Conservation (phyloP, 1,139 yeast genomes). For the Candida gigantensis region DNA sequence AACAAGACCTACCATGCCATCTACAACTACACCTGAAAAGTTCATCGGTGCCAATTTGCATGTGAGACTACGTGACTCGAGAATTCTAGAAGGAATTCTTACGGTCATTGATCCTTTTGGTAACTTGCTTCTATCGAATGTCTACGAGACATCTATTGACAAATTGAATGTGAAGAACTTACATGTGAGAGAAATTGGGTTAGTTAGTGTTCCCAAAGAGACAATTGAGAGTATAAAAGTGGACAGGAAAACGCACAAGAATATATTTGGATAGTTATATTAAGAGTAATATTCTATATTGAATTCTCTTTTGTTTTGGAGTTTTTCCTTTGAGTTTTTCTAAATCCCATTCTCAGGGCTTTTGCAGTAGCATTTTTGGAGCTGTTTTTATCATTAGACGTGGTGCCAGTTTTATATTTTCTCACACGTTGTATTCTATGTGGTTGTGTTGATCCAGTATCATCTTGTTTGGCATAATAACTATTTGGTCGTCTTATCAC, state of each 20-base stretch:
- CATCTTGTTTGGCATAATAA: constrained; percentile 2
- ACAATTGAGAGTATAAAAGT: constrained; percentile 29
- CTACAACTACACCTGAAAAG: constrained; percentile 20
- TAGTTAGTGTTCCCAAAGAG: constrained; percentile 47
- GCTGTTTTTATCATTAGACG: no score
- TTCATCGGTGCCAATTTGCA: constrained; percentile 37
- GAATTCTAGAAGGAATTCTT: constrained; percentile 40
- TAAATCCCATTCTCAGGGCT: not conserved
- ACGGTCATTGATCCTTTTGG: constrained; percentile 51
- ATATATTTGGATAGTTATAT: constrained; percentile 10
- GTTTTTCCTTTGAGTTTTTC: constrained; percentile 1
- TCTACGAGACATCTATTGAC: constrained; percentile 35
- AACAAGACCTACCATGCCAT: not conserved
- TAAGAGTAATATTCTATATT: constrained; percentile 1
- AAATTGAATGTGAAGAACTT: constrained; percentile 21
- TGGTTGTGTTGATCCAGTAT: not conserved
- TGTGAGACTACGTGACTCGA: constrained; percentile 30
- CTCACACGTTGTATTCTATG: constrained; percentile 5
- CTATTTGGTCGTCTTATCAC: constrained; percentile 17
- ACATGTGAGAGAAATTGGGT: constrained; percentile 41
- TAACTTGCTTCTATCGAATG: constrained; percentile 39
- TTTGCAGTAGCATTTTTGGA: not conserved
- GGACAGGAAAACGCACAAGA: constrained; percentile 22
- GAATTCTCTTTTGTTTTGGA: constrained; percentile 2
- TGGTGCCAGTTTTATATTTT: constrained; percentile 3